These are phyloP conservation scores for Lachancea nothofagi DNA, from an alignment of 805 yeast genomes.

Conservation along the genomic window DNA sequence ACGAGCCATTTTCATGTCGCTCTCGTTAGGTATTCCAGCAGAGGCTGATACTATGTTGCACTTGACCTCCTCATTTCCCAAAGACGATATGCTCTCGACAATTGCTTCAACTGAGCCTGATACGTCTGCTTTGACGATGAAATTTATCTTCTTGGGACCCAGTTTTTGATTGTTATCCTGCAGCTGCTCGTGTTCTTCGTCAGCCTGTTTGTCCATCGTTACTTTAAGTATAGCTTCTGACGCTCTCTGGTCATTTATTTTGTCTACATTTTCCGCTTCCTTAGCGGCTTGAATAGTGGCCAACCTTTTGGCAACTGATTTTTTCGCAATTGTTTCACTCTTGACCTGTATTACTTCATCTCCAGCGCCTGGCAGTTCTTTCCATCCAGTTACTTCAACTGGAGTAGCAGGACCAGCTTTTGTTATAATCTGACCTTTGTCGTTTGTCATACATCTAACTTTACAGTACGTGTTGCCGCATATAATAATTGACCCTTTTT, in stretches of 20 bases:
- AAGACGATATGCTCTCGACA: slow-evolving; percentile 64
- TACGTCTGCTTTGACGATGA: slow-evolving; percentile 84
- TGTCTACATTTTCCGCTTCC: slow-evolving; percentile 61
- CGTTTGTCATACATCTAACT: slow-evolving; percentile 73
- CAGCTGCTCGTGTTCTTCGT: slow-evolving; percentile 30
- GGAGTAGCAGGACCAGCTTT: slow-evolving; percentile 83
- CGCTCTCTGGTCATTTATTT: slow-evolving; percentile 62
- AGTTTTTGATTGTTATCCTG: slow-evolving; percentile 21
- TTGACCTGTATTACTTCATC: slow-evolving; percentile 74
- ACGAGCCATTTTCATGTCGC: slow-evolving; percentile 62
- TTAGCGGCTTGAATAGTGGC: slow-evolving; percentile 53
- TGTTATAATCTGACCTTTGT: slow-evolving; percentile 55
- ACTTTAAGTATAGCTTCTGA: slow-evolving; percentile 46
- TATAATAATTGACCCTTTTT: slow-evolving; percentile 65
- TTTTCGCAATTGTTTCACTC: slow-evolving; percentile 68
- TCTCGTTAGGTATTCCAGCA: slow-evolving; percentile 71
- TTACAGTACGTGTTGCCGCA: slow-evolving; percentile 87
- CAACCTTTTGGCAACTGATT: slow-evolving; percentile 60
- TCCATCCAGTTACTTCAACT: slow-evolving; percentile 92
- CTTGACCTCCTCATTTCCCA: slow-evolving; percentile 85
- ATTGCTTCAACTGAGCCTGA: slow-evolving; percentile 95
- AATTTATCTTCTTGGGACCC: slow-evolving; percentile 40
- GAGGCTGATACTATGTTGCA: slow-evolving; percentile 64
- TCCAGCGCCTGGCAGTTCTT: slow-evolving; percentile 86
- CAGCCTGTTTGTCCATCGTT: slow-evolving; percentile 46